Conservation (phyloP, 2,329 filamentous ascomycete species). For the Cladophialophora immunda region DNA sequence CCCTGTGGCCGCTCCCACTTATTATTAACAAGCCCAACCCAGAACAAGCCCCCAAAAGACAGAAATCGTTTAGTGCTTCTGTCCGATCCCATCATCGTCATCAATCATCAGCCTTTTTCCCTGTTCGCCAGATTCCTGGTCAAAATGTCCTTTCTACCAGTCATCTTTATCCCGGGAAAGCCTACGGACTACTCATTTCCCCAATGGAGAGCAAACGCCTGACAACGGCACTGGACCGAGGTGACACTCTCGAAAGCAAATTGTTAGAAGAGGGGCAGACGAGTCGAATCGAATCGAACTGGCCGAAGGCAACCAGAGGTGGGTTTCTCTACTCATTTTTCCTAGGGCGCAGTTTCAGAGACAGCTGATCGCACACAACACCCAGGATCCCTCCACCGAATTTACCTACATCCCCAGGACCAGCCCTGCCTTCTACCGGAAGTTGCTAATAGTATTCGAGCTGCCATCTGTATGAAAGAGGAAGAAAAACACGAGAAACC, state of each 20-base stretch:
- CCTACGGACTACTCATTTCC: conserved; percentile 1
- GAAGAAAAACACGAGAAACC: neutral
- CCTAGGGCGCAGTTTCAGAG: neutral
- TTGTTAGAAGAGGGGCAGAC: neutral
- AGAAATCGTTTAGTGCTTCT: conserved; percentile 11
- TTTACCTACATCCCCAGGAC: neutral
- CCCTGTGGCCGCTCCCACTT: neutral
- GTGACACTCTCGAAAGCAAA: neutral
- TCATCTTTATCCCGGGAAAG: neutral
- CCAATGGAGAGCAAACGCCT: neutral
- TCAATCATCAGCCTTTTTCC: conserved; percentile 18
- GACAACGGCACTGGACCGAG: neutral
- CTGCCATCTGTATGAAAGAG: neutral
- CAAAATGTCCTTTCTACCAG: neutral
- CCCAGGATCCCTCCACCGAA: neutral
- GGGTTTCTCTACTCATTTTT: neutral
- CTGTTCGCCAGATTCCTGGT: neutral
- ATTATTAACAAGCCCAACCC: neutral
- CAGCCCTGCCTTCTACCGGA: neutral
- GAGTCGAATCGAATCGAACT: conserved; percentile 2
- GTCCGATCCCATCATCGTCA: conserved; percentile 13
- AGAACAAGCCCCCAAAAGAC: conserved; percentile 1
- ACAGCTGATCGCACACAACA: neutral
- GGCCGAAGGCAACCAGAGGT: neutral
- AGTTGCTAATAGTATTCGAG: neutral